A percentile compares a stretch with the other conserved stretches of the same genome.
These are phyloP conservation scores for Lenwebbia sp. DNA, from an alignment of 345 rosid species.

Conservation along the genomic window DNA sequence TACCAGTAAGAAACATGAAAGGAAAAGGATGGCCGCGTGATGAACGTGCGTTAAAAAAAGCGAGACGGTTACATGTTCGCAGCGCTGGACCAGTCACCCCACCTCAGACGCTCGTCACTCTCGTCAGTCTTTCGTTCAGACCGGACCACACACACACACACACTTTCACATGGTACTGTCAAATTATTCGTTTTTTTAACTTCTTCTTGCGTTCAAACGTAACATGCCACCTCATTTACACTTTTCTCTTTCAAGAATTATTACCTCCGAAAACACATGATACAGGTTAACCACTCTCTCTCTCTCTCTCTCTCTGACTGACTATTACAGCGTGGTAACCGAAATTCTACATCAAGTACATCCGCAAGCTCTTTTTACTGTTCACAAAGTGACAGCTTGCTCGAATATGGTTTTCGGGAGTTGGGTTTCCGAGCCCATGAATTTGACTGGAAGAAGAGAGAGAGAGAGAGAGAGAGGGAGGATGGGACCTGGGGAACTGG, in stretches of 20 bases:
- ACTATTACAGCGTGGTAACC: neutral
- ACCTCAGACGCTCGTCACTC: neutral
- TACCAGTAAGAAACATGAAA: neutral
- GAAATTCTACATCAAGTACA: neutral
- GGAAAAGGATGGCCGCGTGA: neutral
- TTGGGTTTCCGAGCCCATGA: neutral
- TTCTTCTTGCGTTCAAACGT: neutral
- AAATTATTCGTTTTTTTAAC: neutral
- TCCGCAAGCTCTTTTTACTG: neutral
- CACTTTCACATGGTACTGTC: neutral
- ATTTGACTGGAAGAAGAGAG: neutral
- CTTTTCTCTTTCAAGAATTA: neutral
- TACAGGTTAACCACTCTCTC: neutral
- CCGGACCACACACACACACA: neutral
- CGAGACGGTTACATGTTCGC: neutral
- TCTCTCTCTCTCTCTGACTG: too few species aligned
- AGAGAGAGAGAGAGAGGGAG: neutral
- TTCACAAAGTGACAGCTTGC: neutral
- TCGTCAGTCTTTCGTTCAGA: neutral
- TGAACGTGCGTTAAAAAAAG: neutral
- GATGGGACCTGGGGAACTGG: conserved; percentile 97
- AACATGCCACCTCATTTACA: neutral
- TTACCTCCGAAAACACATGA: neutral
- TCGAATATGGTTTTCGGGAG: neutral
- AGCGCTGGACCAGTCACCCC: neutral